These are phyloP conservation scores for Dryas octopetala DNA, from an alignment of 306 rosid species.

Conservation along the genomic window DNA sequence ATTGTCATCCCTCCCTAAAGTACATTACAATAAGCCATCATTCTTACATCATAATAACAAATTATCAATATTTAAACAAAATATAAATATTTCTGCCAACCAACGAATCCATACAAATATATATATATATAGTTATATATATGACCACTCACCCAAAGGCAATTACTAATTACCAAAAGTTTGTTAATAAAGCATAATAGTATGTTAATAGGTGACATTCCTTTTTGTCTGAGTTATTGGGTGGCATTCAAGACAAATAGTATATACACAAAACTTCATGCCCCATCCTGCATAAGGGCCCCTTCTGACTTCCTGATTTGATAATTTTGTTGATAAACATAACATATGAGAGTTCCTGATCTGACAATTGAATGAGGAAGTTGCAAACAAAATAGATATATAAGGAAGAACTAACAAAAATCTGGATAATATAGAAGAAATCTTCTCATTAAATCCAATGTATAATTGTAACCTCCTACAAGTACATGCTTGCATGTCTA, in stretches of 20 bases:
- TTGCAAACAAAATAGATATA: neutral
- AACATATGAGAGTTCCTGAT: neutral
- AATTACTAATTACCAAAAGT: neutral
- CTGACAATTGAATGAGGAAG: neutral
- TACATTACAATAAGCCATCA: conserved; percentile 22
- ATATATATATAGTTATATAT: no score
- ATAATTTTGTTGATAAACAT: no score
- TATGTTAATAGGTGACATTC: neutral
- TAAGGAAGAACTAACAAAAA: neutral
- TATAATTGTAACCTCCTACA: neutral
- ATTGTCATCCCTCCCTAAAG: conserved; percentile 79
- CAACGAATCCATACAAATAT: neutral
- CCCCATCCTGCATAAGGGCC: neutral
- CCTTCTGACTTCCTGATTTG: neutral
- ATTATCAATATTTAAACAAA: neutral
- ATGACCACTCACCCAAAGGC: neutral
- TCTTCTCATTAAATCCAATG: neutral
- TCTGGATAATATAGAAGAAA: neutral
- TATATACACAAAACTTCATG: neutral
- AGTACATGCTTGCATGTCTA: neutral
- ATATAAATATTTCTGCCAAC: neutral
- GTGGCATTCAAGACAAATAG: neutral
- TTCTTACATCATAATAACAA: conserved; percentile 11
- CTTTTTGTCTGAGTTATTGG: neutral
- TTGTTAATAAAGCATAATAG: neutral